Evolutionary conservation across 345 rosid species (phyloP).

Genomic region (Noccaea bulbosa): DNA sequence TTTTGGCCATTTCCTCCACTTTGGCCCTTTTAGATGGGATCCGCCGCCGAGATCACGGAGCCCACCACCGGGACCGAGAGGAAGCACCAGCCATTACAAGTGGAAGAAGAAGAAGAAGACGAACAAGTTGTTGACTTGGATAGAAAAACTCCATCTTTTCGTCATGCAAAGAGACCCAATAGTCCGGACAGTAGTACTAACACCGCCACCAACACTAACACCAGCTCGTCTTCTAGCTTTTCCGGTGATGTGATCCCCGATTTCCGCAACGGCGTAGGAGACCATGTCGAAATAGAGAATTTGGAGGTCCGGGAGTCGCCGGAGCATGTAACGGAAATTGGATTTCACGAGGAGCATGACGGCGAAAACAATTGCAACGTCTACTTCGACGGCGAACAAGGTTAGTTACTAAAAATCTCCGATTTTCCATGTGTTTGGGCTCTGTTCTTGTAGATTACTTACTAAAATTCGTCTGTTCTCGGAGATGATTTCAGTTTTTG

Average conservation of each 20-base stretch:
- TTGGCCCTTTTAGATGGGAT: slow-evolving; percentile 31
- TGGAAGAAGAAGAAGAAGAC: slow-evolving; percentile 33
- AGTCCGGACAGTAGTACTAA: slow-evolving; percentile 25
- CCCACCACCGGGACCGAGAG: slow-evolving; percentile 47
- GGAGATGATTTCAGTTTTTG: not conserved
- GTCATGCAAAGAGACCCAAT: slow-evolving; percentile 5
- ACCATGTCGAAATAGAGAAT: not conserved
- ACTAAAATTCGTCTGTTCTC: not conserved
- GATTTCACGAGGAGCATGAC: slow-evolving; percentile 27
- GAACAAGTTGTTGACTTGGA: slow-evolving; percentile 30
- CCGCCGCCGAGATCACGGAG: slow-evolving; percentile 37
- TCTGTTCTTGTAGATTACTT: not conserved
- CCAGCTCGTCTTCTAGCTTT: slow-evolving; percentile 37
- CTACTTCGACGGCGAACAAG: slow-evolving; percentile 39
- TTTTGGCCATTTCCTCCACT: slow-evolving; percentile 24
- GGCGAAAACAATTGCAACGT: slow-evolving; percentile 25
- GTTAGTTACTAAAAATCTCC: slow-evolving; percentile 17
- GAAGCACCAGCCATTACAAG: not conserved
- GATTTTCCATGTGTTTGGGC: not conserved
- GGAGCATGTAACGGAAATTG: slow-evolving; percentile 11
- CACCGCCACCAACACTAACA: slow-evolving; percentile 22
- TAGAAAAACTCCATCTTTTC: slow-evolving; percentile 25
- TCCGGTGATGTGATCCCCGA: slow-evolving; percentile 33
- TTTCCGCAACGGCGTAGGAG: slow-evolving; percentile 17
- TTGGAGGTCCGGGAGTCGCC: slow-evolving; percentile 31